These are phyloP conservation scores for Fagopyrum homotropicum DNA, from an alignment of 148 eudicot genomes.

Conservation along the genomic window DNA sequence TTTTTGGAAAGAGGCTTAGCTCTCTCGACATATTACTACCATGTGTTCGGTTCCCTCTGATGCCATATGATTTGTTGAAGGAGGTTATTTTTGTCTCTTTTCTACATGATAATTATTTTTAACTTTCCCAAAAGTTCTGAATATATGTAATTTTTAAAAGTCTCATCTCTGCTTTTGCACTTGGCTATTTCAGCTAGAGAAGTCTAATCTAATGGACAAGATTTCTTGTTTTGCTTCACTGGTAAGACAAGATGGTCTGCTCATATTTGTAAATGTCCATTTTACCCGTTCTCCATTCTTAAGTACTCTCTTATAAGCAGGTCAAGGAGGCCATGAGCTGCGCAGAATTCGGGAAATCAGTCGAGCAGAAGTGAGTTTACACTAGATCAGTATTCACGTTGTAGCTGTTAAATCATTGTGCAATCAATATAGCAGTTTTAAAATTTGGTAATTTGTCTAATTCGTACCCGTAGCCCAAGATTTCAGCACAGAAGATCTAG, in stretches of 20 bases:
- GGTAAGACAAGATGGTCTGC: conserved; percentile 36
- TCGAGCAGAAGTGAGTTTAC: conserved; percentile 53
- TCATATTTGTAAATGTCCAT: not conserved
- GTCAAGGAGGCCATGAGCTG: conserved; percentile 61
- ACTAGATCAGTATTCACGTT: not conserved
- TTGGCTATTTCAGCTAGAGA: conserved; percentile 53
- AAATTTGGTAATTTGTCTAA: not conserved
- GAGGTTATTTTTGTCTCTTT: conserved; percentile 39
- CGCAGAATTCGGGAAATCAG: conserved; percentile 41
- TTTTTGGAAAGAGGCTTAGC: conserved; percentile 69
- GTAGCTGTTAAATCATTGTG: not conserved
- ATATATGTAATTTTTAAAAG: not conserved
- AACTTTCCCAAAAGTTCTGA: not conserved
- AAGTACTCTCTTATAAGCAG: conserved; percentile 25
- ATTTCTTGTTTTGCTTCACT: conserved; percentile 41
- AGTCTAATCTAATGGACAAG: conserved; percentile 42
- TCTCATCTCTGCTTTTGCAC: conserved; percentile 3
- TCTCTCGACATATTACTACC: conserved; percentile 42
- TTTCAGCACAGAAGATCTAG: conserved; percentile 81
- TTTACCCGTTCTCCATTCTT: not conserved
- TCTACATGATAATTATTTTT: not conserved
- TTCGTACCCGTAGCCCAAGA: conserved; percentile 39
- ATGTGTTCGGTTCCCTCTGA: conserved; percentile 70
- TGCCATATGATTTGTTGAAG: conserved; percentile 53
- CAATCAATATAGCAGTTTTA: not conserved